Evolutionary conservation across 2,329 filamentous ascomycete genomes (phyloP).

Genomic region (Ophiostoma perfectum): DNA sequence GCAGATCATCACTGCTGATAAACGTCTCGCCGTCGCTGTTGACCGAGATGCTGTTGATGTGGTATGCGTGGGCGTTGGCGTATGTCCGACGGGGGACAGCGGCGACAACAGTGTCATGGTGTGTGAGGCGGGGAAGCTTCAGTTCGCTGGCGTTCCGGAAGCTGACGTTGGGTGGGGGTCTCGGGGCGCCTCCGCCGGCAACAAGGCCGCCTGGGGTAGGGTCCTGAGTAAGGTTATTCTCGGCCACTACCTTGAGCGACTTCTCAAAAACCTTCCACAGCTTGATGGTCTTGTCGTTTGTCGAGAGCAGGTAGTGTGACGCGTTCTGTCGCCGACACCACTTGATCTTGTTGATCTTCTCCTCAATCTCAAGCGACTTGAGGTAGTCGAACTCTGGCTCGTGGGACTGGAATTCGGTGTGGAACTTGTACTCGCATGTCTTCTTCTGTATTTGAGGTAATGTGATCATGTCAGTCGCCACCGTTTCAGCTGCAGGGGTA

Average conservation of each 20-base stretch:
- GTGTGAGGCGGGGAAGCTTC: constrained; percentile 91
- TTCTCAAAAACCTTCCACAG: constrained; percentile 99
- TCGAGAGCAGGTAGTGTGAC: constrained; percentile 95
- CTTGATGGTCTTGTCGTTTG: constrained; percentile 99
- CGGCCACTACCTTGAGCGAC: constrained; percentile 95
- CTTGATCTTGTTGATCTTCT: constrained; percentile 99
- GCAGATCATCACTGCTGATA: constrained; percentile 95
- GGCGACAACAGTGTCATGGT: constrained; percentile 96
- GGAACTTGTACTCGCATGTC: constrained; percentile 99
- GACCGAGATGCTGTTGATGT: constrained; percentile 99
- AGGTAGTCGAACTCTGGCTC: constrained; percentile 99
- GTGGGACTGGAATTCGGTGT: constrained; percentile 99
- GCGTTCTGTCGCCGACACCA: constrained; percentile 98
- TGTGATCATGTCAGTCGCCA: constrained; percentile 32
- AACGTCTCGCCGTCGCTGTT: constrained; percentile 99
- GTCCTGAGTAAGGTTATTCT: constrained; percentile 97
- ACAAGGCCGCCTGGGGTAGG: constrained; percentile 69
- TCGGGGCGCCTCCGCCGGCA: constrained; percentile 71
- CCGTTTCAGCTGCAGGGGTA: constrained; percentile 24
- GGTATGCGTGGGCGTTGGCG: constrained; percentile 96
- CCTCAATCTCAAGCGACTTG: constrained; percentile 98
- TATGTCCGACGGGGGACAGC: constrained; percentile 94
- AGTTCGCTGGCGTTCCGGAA: constrained; percentile 79
- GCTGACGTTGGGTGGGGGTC: constrained; percentile 62
- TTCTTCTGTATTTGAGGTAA: constrained; percentile 66